phyloP scores from a whole-genome alignment of 2,329 filamentous ascomycete species.

The Zymoseptoria passerinii region DNA sequence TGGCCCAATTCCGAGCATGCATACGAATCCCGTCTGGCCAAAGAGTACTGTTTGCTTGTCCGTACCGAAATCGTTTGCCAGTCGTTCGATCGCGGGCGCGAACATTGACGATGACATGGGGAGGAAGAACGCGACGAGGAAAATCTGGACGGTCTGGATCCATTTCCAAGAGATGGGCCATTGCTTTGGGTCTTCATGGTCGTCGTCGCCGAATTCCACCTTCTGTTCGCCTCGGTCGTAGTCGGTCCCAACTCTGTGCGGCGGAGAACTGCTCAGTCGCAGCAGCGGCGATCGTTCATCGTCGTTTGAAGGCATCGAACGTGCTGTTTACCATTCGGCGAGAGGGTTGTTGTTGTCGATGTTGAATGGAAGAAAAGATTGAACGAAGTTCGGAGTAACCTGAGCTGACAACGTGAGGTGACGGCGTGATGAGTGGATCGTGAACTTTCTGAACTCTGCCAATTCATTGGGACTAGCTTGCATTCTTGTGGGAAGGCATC shows the following conservation, averaged over 20 bases:
- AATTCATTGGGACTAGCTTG: not conserved
- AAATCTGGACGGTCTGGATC: conserved; percentile 3
- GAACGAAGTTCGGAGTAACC: not conserved
- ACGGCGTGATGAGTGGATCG: not conserved
- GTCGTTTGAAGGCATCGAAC: not conserved
- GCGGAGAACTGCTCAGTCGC: no score
- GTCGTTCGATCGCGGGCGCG: conserved; percentile 17
- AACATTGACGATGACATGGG: conserved; percentile 12
- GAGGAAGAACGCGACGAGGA: conserved; percentile 9
- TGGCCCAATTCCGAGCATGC: conserved; percentile 41
- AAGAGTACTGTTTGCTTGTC: conserved; percentile 34
- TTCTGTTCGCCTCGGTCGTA: conserved; percentile 1
- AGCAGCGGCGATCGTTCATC: not conserved
- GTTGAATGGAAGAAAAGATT: not conserved
- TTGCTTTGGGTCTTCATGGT: conserved; percentile 7
- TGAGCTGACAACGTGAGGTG: not conserved
- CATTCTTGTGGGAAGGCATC: not conserved
- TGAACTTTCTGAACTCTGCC: not conserved
- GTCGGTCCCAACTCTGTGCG: not conserved
- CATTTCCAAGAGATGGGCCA: conserved; percentile 10
- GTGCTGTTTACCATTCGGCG: not conserved
- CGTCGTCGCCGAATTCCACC: conserved; percentile 9
- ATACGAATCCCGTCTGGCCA: conserved; percentile 42
- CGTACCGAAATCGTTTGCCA: conserved; percentile 37
- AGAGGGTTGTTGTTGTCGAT: not conserved